Conservation (phyloP, 768 basidiomycete species). For the Boletus vinaceobasis region DNA sequence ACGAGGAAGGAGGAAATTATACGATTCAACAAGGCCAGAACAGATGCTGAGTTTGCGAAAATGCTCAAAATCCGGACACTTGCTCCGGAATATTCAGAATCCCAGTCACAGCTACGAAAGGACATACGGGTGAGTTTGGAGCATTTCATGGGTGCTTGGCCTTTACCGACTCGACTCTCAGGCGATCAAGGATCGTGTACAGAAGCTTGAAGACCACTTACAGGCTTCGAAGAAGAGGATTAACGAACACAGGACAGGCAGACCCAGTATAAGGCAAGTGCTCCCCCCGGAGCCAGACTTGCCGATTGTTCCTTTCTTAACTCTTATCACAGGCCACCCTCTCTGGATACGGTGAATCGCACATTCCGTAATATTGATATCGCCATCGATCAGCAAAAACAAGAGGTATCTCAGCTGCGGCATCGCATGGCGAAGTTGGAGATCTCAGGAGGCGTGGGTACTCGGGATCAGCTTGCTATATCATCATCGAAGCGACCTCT, state of each 20-base stretch:
- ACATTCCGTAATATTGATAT: slow-evolving; percentile 83
- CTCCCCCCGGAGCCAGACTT: background rate
- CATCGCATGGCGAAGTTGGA: slow-evolving; percentile 53
- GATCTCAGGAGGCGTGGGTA: slow-evolving; percentile 24
- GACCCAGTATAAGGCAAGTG: slow-evolving; percentile 58
- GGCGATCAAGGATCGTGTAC: slow-evolving; percentile 68
- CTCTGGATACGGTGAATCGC: slow-evolving; percentile 78
- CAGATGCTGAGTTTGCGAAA: slow-evolving; percentile 75
- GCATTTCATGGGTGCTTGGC: background rate
- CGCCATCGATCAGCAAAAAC: slow-evolving; percentile 59
- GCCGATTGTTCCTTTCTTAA: background rate
- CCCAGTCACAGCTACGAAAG: slow-evolving; percentile 71
- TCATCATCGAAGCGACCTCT: slow-evolving; percentile 37
- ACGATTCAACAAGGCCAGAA: slow-evolving; percentile 73
- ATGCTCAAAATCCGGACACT: slow-evolving; percentile 71
- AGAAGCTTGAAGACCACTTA: slow-evolving; percentile 76
- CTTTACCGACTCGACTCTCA: slow-evolving; percentile 28
- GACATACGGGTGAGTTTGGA: slow-evolving; percentile 56
- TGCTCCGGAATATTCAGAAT: slow-evolving; percentile 86
- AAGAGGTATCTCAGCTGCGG: slow-evolving; percentile 49
- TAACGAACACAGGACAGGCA: slow-evolving; percentile 56
- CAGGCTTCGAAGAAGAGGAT: slow-evolving; percentile 68
- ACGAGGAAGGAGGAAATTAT: slow-evolving; percentile 81
- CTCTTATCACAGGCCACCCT: slow-evolving; percentile 59
- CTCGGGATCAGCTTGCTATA: slow-evolving; percentile 43